Percentiles rank a stretch among this genome's conserved stretches.
These are phyloP conservation scores for Misopates orontium DNA, from an alignment of 257 asterid species.

Conservation along the genomic window DNA sequence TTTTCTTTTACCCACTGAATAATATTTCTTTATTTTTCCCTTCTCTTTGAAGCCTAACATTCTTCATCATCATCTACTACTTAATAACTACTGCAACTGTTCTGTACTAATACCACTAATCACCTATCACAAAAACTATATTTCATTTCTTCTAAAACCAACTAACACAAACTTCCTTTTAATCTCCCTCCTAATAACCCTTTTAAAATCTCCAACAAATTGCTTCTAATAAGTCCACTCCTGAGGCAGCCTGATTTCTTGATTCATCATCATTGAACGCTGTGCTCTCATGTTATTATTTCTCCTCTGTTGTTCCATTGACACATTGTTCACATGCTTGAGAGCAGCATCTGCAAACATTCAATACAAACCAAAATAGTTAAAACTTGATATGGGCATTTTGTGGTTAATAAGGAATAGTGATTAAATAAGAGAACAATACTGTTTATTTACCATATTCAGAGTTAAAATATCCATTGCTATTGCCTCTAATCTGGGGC, in stretches of 20 bases:
- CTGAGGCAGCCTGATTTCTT: slow-evolving; percentile 61
- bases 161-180: slow-evolving; percentile 16
- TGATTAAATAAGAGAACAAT: no score
- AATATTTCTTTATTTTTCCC: background rate
- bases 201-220: slow-evolving; percentile 4
- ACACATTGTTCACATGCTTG: slow-evolving; percentile 23
- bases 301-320: slow-evolving; percentile 35
- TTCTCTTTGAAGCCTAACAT: slow-evolving; percentile 23
- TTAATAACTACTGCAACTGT: slow-evolving; percentile 24
- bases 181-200: background rate
- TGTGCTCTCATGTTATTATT: slow-evolving; percentile 28
- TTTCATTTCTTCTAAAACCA: background rate
- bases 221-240: slow-evolving; percentile 71
- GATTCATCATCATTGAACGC: slow-evolving; percentile 29
- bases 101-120: slow-evolving; percentile 28
- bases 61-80: slow-evolving; percentile 35
- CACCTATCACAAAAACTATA: slow-evolving; percentile 19
- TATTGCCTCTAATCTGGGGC: slow-evolving; percentile 17
- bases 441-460: slow-evolving; percentile 33
- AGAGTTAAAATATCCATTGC: slow-evolving; percentile 21
- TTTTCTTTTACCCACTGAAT: no score
- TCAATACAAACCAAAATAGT: background rate
- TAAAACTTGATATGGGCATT: background rate
- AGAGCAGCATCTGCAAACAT: slow-evolving; percentile 19
- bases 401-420: background rate